phyloP scores from a whole-genome alignment of 306 rosid species.

The Gillenia trifoliata region DNA sequence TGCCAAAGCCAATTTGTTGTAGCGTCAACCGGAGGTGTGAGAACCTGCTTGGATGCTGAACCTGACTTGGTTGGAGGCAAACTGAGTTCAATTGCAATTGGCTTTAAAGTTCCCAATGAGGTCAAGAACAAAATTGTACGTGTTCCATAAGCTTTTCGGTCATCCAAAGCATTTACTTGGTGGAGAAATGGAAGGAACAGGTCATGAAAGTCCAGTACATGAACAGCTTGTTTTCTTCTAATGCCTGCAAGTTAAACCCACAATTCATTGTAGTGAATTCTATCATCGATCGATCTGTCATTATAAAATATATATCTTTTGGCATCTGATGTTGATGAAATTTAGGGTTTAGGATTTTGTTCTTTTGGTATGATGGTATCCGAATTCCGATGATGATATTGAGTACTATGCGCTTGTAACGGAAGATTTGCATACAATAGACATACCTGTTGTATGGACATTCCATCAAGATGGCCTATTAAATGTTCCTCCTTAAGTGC shows the following conservation, averaged over 20 bases:
- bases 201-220: conserved; percentile 78
- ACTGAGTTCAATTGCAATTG: conserved; percentile 87
- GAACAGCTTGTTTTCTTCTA: conserved; percentile 56
- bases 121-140: conserved; percentile 63
- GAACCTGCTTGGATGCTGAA: conserved; percentile 48
- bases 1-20: conserved; percentile 78
- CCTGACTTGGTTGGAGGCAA: conserved; percentile 54
- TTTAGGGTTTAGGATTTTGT: too few species aligned
- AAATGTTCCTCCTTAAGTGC: conserved; percentile 47
- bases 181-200: conserved; percentile 72
- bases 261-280: not conserved
- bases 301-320: too few species aligned
- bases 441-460: conserved; percentile 42
- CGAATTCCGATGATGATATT: too few species aligned
- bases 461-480: conserved; percentile 31
- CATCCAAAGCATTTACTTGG: conserved; percentile 65
- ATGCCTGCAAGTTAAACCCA: conserved; percentile 41
- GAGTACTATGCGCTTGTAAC: too few species aligned
- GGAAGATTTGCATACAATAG: too few species aligned
- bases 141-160: conserved; percentile 78
- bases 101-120: conserved; percentile 61
- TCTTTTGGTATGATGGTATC: too few species aligned
- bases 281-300: too few species aligned
- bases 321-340: too few species aligned
- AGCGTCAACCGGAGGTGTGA: conserved; percentile 69